Evolutionary conservation across 148 eudicot genomes (phyloP).

Genomic region (Rhododendron molle): DNA sequence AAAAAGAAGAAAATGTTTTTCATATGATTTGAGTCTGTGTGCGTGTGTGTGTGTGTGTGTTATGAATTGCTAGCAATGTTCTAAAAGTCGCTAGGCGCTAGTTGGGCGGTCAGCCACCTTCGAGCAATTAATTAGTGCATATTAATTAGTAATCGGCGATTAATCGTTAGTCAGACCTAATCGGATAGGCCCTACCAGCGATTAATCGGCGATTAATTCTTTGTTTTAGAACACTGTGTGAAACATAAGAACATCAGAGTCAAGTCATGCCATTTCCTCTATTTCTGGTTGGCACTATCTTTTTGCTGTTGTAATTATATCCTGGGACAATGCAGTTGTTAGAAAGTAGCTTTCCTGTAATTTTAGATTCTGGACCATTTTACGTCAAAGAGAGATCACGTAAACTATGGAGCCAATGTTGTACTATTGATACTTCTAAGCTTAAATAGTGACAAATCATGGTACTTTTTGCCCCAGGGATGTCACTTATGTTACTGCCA

Average conservation of each 20-base stretch:
- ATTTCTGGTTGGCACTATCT: not conserved
- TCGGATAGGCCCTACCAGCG: no score
- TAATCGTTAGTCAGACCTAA: no score
- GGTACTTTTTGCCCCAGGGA: conserved; percentile 53
- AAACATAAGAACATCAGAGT: not conserved
- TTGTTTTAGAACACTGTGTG: not conserved
- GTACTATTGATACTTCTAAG: not conserved
- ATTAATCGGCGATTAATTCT: no score
- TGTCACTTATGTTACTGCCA: conserved; percentile 78
- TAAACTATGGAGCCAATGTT: not conserved
- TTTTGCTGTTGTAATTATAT: not conserved
- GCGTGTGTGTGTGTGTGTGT: not conserved
- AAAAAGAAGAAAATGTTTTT: not conserved
- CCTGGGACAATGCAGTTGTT: not conserved
- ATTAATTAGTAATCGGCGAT: no score
- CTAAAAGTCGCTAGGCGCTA: no score
- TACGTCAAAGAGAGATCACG: not conserved
- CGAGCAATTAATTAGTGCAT: no score
- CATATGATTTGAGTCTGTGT: not conserved
- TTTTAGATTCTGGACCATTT: not conserved
- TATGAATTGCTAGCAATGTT: not conserved
- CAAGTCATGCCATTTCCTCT: not conserved
- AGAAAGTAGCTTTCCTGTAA: not conserved
- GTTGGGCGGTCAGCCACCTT: no score
- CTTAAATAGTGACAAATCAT: conserved; percentile 1